phyloP scores from a whole-genome alignment of 305 asterid genomes.

The Solanum chacoense region DNA sequence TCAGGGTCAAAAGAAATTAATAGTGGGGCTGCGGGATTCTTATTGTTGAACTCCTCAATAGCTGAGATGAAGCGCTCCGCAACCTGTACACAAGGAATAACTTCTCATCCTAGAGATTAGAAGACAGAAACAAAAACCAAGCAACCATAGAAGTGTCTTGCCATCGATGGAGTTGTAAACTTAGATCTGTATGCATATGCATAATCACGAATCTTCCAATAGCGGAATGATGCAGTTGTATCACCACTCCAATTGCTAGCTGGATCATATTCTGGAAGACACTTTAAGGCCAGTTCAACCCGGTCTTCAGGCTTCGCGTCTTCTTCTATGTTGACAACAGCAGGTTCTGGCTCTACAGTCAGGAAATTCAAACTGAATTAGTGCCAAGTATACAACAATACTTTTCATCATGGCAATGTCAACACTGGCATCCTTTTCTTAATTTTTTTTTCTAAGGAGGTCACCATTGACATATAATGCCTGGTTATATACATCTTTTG shows the following conservation, averaged over 20 bases:
- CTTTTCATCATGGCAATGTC: not conserved
- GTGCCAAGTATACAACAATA: not conserved
- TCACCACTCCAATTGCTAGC: constrained; percentile 48
- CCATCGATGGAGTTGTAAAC: constrained; percentile 72
- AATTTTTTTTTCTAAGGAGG: not conserved
- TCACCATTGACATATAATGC: not conserved
- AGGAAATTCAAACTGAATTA: constrained; percentile 4
- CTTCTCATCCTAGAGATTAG: not conserved
- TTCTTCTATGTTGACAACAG: constrained; percentile 52
- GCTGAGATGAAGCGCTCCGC: constrained; percentile 85
- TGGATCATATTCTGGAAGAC: constrained; percentile 75
- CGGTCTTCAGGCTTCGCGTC: constrained; percentile 63
- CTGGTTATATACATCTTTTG: not conserved
- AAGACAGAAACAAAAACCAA: constrained; percentile 3
- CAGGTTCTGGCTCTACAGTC: constrained; percentile 58
- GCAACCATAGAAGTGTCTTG: constrained; percentile 27
- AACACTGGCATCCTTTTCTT: not conserved
- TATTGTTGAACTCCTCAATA: constrained; percentile 61
- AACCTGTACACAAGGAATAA: constrained; percentile 27
- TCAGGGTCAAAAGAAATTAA: constrained; percentile 78
- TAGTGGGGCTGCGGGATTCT: constrained; percentile 64
- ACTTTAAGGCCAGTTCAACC: constrained; percentile 65
- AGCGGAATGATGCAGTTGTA: constrained; percentile 51
- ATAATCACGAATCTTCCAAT: constrained; percentile 98
- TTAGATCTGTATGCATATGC: constrained; percentile 92